Conservation (phyloP, 139 green algal genomes). For the Volvox africanus region DNA sequence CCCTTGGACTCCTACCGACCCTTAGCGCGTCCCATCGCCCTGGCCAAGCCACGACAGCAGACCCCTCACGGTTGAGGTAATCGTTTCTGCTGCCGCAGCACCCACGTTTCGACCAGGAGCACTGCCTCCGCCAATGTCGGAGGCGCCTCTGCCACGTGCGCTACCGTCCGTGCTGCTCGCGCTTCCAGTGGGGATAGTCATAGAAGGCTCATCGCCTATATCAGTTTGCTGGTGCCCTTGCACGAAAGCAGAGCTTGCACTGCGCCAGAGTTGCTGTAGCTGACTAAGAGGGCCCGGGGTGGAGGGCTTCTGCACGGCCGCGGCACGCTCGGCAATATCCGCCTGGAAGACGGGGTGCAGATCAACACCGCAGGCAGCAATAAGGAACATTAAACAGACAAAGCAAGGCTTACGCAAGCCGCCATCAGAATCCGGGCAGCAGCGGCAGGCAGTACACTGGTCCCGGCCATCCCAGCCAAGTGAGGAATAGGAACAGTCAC, state of each 20-base stretch:
- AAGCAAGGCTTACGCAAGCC: no score
- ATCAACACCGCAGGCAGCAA: background rate
- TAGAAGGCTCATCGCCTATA: background rate
- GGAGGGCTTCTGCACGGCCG: background rate
- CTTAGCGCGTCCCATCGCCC: constrained; percentile 14
- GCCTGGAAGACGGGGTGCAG: background rate
- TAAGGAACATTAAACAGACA: no score
- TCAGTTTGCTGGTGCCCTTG: background rate
- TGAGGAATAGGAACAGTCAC: no score
- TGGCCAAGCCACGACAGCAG: constrained; percentile 35
- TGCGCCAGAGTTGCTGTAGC: constrained; percentile 45
- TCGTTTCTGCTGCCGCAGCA: background rate
- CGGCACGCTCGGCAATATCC: constrained; percentile 32
- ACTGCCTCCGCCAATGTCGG: background rate
- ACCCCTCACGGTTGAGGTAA: constrained; percentile 1
- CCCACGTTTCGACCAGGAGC: background rate
- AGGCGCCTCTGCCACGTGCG: background rate
- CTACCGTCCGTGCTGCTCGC: background rate
- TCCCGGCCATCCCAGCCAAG: no score
- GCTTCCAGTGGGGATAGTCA: background rate
- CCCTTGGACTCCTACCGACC: background rate
- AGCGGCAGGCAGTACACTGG: no score
- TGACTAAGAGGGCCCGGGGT: constrained; percentile 9
- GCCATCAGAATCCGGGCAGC: no score
- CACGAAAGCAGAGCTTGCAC: constrained; percentile 16